Evolutionary conservation across 2,329 filamentous ascomycete species (phyloP), one percentile per base, ranked within the genome.

Genomic region (Arthrobotrys entomopaga): DNA sequence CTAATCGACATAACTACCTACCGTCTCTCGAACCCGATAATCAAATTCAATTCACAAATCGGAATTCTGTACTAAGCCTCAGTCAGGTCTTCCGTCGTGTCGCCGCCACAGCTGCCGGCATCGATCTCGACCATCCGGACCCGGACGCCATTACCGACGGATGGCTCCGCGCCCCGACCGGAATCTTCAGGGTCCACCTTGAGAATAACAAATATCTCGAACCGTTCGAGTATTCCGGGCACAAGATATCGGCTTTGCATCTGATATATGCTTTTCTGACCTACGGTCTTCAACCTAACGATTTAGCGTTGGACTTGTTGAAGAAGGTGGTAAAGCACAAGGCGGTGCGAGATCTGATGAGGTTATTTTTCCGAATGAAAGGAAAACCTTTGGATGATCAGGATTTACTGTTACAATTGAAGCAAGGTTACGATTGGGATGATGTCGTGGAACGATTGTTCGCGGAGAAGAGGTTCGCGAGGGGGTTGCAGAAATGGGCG

Each of bases 401-500:
- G 20, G 61, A 66, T 53, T 50, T 73, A 11, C 56, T 50, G 50
- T 61, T 73, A 34, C 69, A 73, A 26, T 48, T 73, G 57, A 73
- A 73, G 69, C 43, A 50, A 24, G 26, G 16, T 22, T 42, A 58
- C 19, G 53, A 6, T 8, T 73, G 69, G 69, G 50, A 66, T 3
- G 49, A 29, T 5, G 61, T 40, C 2, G 60, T 60, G 15, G 59
- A 60, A 2, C 16, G 53, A 3, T 34, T 72, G 7, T 72, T 65
- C 26, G 53, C 13, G 16, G 53, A 65, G 24, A 43, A 10, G 46
- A 24, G 11, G 3, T 72, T 65, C 22, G 48, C 53, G 11, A 46
- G 20, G 2, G 69, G 66, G 61, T 34, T 73, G 56, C 56, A 40
- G 6, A 56, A 38, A n/a, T 73, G 69, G 69, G 69, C 54, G 19